Evolutionary conservation across 2,329 filamentous ascomycete species (phyloP).

Genomic region (Fusarium secorum): DNA sequence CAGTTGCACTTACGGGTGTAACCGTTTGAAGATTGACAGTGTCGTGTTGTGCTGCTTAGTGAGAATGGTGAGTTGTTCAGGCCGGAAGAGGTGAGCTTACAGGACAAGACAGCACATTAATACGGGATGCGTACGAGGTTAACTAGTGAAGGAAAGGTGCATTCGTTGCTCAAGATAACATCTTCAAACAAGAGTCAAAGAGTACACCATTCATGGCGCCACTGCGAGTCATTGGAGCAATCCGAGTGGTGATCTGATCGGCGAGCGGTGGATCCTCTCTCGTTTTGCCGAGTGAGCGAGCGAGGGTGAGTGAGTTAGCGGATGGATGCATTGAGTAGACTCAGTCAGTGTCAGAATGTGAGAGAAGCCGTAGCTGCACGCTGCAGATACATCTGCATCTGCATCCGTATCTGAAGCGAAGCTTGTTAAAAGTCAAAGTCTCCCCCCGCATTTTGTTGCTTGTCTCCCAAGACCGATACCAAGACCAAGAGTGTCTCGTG

Average conservation of each 20-base stretch:
- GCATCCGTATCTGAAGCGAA: background rate
- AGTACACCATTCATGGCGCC: conserved; percentile 22
- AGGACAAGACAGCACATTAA: background rate
- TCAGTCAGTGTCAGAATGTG: background rate
- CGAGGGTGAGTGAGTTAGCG: background rate
- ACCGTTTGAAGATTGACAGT: background rate
- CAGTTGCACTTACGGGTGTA: conserved; percentile 11
- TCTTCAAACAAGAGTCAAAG: conserved; percentile 3
- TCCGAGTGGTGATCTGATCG: conserved; percentile 39
- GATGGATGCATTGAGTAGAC: background rate
- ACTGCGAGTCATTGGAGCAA: conserved; percentile 39
- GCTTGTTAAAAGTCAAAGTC: conserved; percentile 27
- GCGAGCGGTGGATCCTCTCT: conserved; percentile 37
- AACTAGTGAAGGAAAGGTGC: background rate
- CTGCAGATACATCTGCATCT: background rate
- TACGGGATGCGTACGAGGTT: background rate
- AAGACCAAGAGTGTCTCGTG: background rate
- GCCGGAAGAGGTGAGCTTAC: conserved; percentile 5
- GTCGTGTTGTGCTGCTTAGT: conserved; percentile 4
- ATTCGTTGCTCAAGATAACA: background rate
- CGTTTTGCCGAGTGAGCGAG: conserved; percentile 14
- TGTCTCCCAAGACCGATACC: background rate
- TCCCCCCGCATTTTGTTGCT: conserved; percentile 38
- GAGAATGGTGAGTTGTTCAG: conserved; percentile 22
- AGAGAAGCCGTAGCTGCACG: background rate